Percentiles rank a stretch among this genome's conserved stretches.
phyloP scores from a whole-genome alignment of 495 filamentous ascomycete genomes.

The Aspergillus wentii region DNA sequence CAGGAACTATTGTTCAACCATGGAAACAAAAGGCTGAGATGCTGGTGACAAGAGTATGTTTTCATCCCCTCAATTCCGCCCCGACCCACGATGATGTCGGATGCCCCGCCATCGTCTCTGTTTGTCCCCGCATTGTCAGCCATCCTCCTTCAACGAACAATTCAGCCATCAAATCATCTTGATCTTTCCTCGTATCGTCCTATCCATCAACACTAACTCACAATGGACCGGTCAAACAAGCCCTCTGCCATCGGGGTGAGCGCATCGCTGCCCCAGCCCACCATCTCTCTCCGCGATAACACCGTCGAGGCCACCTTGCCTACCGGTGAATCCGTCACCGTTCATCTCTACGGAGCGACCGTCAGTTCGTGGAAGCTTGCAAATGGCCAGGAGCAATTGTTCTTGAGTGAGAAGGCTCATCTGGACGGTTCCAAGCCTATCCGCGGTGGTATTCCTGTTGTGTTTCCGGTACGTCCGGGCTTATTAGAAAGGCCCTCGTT shows the following conservation, averaged over 20 bases:
- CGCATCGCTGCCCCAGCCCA: slow-evolving; percentile 57
- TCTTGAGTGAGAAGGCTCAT: slow-evolving; percentile 71
- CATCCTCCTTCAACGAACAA: too few relatives aligned
- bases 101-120: too few relatives aligned
- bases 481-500: too few relatives aligned
- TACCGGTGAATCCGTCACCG: slow-evolving; percentile 76
- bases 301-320: slow-evolving; percentile 70
- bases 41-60: too few relatives aligned
- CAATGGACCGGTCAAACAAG: slow-evolving; percentile 78
- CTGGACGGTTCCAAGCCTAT: slow-evolving; percentile 62
- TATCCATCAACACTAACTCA: too few relatives aligned
- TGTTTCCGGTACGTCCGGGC: slow-evolving; percentile 74
- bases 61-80: too few relatives aligned
- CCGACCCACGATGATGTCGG: too few relatives aligned
- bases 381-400: slow-evolving; percentile 79
- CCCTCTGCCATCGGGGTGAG: slow-evolving; percentile 71
- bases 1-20: too few relatives aligned
- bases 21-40: too few relatives aligned
- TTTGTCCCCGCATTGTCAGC: too few relatives aligned
- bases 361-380: slow-evolving; percentile 87
- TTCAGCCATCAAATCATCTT: too few relatives aligned
- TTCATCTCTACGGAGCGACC: slow-evolving; percentile 89
- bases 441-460: slow-evolving; percentile 74
- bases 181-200: too few relatives aligned
- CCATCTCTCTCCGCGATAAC: slow-evolving; percentile 64